Percentiles rank a stretch among this genome's conserved stretches.
Evolutionary conservation across 2,329 filamentous ascomycete species (phyloP).

Genomic region (Lachnellula hyalina): DNA sequence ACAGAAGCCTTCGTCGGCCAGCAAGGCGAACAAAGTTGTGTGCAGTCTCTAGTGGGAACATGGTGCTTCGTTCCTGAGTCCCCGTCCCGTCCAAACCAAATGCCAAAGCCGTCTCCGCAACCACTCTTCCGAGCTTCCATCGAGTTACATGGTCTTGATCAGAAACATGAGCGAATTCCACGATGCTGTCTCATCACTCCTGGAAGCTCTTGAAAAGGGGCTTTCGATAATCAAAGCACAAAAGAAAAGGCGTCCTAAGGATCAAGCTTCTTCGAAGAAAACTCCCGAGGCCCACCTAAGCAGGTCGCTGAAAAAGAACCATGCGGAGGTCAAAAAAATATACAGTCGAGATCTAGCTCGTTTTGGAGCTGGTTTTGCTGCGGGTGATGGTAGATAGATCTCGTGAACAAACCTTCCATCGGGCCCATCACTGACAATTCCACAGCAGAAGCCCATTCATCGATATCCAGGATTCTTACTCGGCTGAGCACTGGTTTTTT

Average conservation of each 20-base stretch:
- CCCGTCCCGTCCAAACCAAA: too few species aligned
- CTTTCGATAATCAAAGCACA: constrained; percentile 36
- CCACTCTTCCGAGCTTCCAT: background rate
- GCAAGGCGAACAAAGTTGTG: too few species aligned
- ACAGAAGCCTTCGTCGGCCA: too few species aligned
- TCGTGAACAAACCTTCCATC: background rate
- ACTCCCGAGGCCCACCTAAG: constrained; percentile 37
- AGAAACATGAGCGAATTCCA: constrained; percentile 37
- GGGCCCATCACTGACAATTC: constrained; percentile 2
- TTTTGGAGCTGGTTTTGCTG: constrained; percentile 38
- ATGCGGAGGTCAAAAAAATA: constrained; percentile 34
- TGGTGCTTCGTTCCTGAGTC: too few species aligned
- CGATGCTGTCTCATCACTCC: constrained; percentile 38
- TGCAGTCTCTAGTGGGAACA: too few species aligned
- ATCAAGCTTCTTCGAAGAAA: constrained; percentile 31
- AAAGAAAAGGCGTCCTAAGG: constrained; percentile 22
- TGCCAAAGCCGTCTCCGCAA: too few species aligned
- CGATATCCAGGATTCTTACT: constrained; percentile 35
- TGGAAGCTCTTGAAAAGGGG: constrained; percentile 40
- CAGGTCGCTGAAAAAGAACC: constrained; percentile 26
- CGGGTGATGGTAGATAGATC: constrained; percentile 42
- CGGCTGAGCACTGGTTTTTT: constrained; percentile 40
- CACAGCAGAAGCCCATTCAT: constrained; percentile 26
- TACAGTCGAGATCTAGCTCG: constrained; percentile 40
- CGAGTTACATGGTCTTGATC: background rate